Evolutionary conservation across 2,329 filamentous ascomycete species (phyloP).

Genomic region (Helotiales sp.): DNA sequence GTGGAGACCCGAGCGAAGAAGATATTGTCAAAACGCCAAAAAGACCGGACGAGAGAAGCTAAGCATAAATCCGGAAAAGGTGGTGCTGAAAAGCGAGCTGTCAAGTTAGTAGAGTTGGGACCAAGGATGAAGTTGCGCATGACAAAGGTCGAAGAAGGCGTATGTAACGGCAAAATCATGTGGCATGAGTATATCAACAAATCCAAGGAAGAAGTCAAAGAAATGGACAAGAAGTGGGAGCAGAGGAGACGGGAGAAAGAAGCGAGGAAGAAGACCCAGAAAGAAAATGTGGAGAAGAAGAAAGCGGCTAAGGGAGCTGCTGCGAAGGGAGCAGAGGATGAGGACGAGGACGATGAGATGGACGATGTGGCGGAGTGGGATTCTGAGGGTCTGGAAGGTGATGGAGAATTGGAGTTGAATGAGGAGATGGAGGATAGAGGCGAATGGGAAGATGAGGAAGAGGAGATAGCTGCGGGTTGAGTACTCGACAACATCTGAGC

Average conservation of each 20-base stretch:
- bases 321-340: constrained; percentile 50
- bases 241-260: constrained; percentile 78
- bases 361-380: constrained; percentile 43
- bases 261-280: constrained; percentile 76
- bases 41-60: constrained; percentile 42
- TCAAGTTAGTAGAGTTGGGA: constrained; percentile 90
- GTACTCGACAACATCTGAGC: neutral
- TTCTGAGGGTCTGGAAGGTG: constrained; percentile 36
- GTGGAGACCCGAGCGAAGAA: constrained; percentile 63
- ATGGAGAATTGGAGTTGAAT: constrained; percentile 36
- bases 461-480: constrained; percentile 36
- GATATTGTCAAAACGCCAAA: constrained; percentile 50
- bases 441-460: constrained; percentile 36
- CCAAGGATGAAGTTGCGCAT: constrained; percentile 85
- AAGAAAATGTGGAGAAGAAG: constrained; percentile 88
- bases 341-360: constrained; percentile 48
- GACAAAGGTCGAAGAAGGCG: constrained; percentile 93
- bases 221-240: constrained; percentile 82
- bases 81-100: constrained; percentile 70
- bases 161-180: constrained; percentile 88
- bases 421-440: constrained; percentile 35
- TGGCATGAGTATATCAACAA: constrained; percentile 97
- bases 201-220: constrained; percentile 71
- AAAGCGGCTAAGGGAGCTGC: constrained; percentile 53
- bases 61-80: constrained; percentile 40